Evolutionary conservation across 768 basidiomycete genomes (phyloP), one percentile per base, ranked within the genome.

Genomic region (Nidula microcarpa): DNA sequence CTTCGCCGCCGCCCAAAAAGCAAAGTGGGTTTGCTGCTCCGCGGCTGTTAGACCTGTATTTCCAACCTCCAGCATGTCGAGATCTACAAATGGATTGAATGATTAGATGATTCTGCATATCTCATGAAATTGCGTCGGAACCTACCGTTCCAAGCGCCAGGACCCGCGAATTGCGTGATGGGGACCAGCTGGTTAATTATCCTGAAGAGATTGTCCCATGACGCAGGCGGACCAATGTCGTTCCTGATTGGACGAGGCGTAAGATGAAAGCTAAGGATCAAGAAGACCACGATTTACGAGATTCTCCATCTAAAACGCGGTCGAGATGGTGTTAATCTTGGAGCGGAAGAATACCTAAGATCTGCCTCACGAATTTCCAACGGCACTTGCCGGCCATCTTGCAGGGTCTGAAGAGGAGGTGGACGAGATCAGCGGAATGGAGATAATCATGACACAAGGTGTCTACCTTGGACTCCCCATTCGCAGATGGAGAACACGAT

Each of bases 1-100:
- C 72, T 82, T 82, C 7, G 70, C 70, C 14, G 79, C 75, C 3
- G 78, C 78, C 79, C 80, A 82, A 47, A 82, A 76, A 1, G 74
- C 73, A 44, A 81, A 80, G 53, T 82, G 74, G 5, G 71, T 73
- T 49, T 76, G 69, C 50, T 76, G 75, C 48, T 79, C 76, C 2
- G 62, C 66, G 10, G 56, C 54, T 0, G 76, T 76, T 34, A 81
- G 51, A 3, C 74, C 76, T 4, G 60, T 46, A 53, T 81, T 80
- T 5, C 80, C 79, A 16, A 81, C 79, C 58, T 80, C 77, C 34
- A 83, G 68, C 67, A 81, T 63, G 59, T 82, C 80, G 17, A 82
- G 66, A 60, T 83, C 80, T 71, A 53, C 52, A 23, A 47, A 37
- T 33, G 45, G 39, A 51, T 10, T 46, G 52, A 37, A 49, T 53